Conservation (phyloP, 331 rosid species). For the Pyracantha coccinea region DNA sequence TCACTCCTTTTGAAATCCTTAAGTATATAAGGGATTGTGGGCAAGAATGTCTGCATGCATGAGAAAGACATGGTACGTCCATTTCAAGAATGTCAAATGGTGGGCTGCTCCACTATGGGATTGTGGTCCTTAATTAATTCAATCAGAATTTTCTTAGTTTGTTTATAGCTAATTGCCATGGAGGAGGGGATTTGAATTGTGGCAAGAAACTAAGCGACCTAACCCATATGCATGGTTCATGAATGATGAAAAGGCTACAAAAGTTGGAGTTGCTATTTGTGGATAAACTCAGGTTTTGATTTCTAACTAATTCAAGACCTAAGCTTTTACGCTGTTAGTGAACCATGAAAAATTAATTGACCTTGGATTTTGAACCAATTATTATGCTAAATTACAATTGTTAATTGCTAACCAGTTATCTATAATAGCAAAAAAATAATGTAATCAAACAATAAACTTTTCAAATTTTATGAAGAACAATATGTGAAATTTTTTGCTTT, state of each 20-base stretch:
- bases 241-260: too few species aligned
- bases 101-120: slow-evolving; percentile 1
- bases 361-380: neutral
- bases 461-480: neutral
- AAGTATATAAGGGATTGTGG: too few species aligned
- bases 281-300: too few species aligned
- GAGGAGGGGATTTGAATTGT: too few species aligned
- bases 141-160: neutral
- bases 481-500: neutral
- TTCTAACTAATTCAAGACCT: too few species aligned
- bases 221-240: neutral
- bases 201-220: neutral
- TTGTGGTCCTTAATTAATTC: neutral
- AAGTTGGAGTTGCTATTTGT: too few species aligned
- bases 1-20: neutral
- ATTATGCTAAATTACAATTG: neutral
- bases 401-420: neutral
- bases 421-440: neutral
- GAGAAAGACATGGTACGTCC: slow-evolving; percentile 7
- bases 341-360: too few species aligned
- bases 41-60: neutral
- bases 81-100: slow-evolving; percentile 11
- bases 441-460: neutral
- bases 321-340: too few species aligned
- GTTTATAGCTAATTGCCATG: neutral